Conservation (phyloP, 2,329 filamentous ascomycete species). For the Fusarium clavum region DNA sequence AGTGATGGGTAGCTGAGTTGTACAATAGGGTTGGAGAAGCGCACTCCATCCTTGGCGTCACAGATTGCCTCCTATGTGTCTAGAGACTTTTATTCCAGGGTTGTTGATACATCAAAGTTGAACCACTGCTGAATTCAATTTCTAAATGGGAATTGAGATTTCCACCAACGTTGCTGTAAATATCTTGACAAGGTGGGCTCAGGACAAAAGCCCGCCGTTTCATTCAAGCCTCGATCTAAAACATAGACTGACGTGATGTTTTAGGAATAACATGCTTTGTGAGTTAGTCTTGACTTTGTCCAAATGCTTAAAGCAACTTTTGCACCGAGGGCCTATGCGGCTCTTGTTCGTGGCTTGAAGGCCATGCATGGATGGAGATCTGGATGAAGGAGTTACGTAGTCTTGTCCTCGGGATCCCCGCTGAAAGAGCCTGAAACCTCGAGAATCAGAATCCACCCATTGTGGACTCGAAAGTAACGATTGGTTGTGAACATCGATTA, state of each 20-base stretch:
- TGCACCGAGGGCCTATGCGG: not conserved
- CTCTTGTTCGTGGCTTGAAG: constrained; percentile 13
- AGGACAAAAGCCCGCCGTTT: not conserved
- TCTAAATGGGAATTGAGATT: not conserved
- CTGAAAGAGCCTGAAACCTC: constrained; percentile 14
- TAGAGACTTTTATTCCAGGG: not conserved
- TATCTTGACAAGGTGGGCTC: not conserved
- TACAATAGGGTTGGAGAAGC: not conserved
- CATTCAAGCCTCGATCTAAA: not conserved
- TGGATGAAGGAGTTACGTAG: constrained; percentile 1
- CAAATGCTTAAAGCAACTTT: not conserved
- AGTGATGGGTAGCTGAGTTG: constrained; percentile 2
- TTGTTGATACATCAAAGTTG: not conserved
- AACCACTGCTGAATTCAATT: not conserved
- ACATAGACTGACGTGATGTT: not conserved
- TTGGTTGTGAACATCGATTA: not conserved
- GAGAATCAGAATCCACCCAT: not conserved
- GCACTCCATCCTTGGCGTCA: not conserved
- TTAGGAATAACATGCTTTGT: not conserved
- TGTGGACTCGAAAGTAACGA: constrained; percentile 4
- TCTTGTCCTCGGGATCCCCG: constrained; percentile 6
- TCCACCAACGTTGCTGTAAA: not conserved
- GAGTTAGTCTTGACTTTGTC: not conserved
- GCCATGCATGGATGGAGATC: not conserved
- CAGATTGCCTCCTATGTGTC: not conserved